These are phyloP conservation scores for Phytophthora citrophthora DNA, from an alignment of 352 stramenopile genomes.

Conservation along the genomic window DNA sequence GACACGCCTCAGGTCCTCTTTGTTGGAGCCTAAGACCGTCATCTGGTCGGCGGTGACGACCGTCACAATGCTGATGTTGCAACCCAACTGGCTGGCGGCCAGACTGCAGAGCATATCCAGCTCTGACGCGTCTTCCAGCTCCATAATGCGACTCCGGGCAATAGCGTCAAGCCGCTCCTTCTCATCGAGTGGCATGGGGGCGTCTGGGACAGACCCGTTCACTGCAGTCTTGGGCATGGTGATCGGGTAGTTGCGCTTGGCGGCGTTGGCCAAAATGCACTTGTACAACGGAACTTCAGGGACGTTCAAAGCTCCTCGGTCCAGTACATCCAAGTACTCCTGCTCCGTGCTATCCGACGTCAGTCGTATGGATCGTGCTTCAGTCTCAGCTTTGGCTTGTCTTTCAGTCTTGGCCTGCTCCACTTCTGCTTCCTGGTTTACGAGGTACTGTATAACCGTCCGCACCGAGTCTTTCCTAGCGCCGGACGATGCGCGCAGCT, in stretches of 20 bases:
- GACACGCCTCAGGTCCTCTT: constrained; percentile 27
- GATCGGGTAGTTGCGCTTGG: constrained; percentile 47
- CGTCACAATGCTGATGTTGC: constrained; percentile 63
- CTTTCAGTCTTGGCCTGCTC: constrained; percentile 8
- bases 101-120: constrained; percentile 67
- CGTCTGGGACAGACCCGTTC: constrained; percentile 28
- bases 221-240: constrained; percentile 29
- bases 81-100: constrained; percentile 52
- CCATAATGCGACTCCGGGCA: constrained; percentile 42
- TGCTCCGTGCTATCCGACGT: constrained; percentile 27
- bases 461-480: constrained; percentile 43
- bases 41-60: constrained; percentile 55
- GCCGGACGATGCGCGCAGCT: constrained; percentile 29
- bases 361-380: constrained; percentile 13
- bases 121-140: constrained; percentile 54
- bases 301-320: constrained; percentile 4
- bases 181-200: constrained; percentile 49
- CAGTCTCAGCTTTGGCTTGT: not conserved
- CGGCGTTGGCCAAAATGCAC: constrained; percentile 50
- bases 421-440: constrained; percentile 37
- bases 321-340: constrained; percentile 33
- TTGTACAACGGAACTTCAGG: constrained; percentile 38
- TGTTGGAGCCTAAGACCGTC: constrained; percentile 43
- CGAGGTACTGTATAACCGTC: constrained; percentile 57
- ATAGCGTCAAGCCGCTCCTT: constrained; percentile 49